Evolutionary conservation across 768 basidiomycete genomes (phyloP).

Genomic region (Exsudoporus frostii): DNA sequence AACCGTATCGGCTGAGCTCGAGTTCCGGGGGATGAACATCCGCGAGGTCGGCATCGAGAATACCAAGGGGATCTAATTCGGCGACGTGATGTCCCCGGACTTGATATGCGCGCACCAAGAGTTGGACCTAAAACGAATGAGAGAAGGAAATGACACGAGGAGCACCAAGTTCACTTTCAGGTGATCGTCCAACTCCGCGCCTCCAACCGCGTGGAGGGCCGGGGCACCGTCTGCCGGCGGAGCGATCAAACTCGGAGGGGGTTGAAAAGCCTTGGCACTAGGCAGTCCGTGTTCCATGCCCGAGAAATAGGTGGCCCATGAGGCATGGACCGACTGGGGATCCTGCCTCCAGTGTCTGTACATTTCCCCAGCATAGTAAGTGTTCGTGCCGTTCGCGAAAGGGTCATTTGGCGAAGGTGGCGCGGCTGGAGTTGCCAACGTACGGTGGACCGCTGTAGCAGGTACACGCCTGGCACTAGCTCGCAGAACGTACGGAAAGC

Average conservation of each 20-base stretch:
- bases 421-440: slow-evolving; percentile 46
- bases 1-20: slow-evolving; percentile 91
- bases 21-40: slow-evolving; percentile 82
- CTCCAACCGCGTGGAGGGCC: slow-evolving; percentile 61
- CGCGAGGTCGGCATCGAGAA: slow-evolving; percentile 84
- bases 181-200: slow-evolving; percentile 86
- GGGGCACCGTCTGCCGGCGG: slow-evolving; percentile 78
- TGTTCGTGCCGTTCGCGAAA: slow-evolving; percentile 92
- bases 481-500: slow-evolving; percentile 32
- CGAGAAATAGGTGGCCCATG: slow-evolving; percentile 93
- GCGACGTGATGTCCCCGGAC: slow-evolving; percentile 97
- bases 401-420: slow-evolving; percentile 75
- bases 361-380: slow-evolving; percentile 97
- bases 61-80: slow-evolving; percentile 93
- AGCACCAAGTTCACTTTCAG: slow-evolving; percentile 63
- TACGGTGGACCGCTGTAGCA: slow-evolving; percentile 25
- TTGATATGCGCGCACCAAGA: slow-evolving; percentile 97
- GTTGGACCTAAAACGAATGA: slow-evolving; percentile 69
- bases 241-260: slow-evolving; percentile 73
- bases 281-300: slow-evolving; percentile 87
- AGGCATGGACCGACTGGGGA: slow-evolving; percentile 86
- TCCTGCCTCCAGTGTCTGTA: slow-evolving; percentile 90
- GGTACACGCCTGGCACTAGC: slow-evolving; percentile 16
- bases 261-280: slow-evolving; percentile 77
- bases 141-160: background rate